Conservation (phyloP, 164 flowering plant genomes). For the Chimonanthus salicifolius region DNA sequence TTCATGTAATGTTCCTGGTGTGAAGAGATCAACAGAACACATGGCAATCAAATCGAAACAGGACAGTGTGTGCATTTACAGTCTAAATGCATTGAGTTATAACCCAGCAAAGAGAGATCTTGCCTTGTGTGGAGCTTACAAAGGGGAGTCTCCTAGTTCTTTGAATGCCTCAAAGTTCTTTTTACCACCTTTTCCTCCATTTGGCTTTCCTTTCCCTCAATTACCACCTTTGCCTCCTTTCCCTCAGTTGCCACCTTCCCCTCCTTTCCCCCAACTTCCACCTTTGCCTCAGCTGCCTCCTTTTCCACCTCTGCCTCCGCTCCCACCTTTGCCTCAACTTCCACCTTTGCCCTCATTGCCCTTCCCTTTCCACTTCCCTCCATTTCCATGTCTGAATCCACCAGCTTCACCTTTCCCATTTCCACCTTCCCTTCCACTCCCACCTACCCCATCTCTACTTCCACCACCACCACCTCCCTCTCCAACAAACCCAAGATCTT, state of each 20-base stretch:
- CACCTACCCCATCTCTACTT: not conserved
- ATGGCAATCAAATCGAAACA: slow-evolving; percentile 15
- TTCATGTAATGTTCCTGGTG: not conserved
- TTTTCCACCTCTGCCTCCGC: slow-evolving; percentile 10
- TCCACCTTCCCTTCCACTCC: not conserved
- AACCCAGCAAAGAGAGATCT: slow-evolving; percentile 33
- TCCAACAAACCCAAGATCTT: slow-evolving; percentile 7
- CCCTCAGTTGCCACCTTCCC: slow-evolving; percentile 17
- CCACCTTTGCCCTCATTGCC: slow-evolving; percentile 13
- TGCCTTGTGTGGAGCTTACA: slow-evolving; percentile 37
- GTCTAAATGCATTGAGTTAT: slow-evolving; percentile 38
- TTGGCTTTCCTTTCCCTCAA: slow-evolving; percentile 21
- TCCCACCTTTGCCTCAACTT: slow-evolving; percentile 12
- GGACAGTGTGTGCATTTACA: slow-evolving; percentile 45
- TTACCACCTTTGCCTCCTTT: slow-evolving; percentile 8
- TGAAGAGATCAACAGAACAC: slow-evolving; percentile 1
- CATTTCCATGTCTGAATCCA: not conserved
- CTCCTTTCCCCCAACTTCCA: slow-evolving; percentile 8
- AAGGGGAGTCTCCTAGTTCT: slow-evolving; percentile 14
- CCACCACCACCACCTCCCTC: slow-evolving; percentile 7
- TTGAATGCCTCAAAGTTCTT: slow-evolving; percentile 38
- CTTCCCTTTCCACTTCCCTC: slow-evolving; percentile 6
- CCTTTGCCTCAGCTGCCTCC: slow-evolving; percentile 20
- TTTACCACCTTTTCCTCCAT: slow-evolving; percentile 36
- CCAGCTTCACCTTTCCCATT: slow-evolving; percentile 9